Conservation (phyloP, 352 stramenopile species). For the Pythium rhizo-oryzae region DNA sequence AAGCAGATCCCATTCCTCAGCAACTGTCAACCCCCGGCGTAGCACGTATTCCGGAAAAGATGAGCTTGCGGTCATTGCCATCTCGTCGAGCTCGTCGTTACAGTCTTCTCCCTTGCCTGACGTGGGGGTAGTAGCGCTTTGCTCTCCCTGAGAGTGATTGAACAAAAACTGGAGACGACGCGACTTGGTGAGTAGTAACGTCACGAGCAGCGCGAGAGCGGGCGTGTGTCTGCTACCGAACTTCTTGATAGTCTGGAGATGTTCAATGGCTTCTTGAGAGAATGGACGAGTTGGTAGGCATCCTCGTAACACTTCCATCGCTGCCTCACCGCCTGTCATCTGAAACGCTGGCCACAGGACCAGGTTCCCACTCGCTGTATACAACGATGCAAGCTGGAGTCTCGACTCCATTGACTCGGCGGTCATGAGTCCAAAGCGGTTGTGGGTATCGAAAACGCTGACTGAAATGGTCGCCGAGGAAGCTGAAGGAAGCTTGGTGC, state of each 20-base stretch:
- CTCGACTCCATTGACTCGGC: slow-evolving; percentile 24
- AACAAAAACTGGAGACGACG: slow-evolving; percentile 42
- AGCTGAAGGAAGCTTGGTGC: slow-evolving; percentile 14
- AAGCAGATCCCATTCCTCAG: slow-evolving; percentile 19
- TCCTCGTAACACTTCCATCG: slow-evolving; percentile 22
- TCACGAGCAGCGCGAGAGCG: slow-evolving; percentile 1
- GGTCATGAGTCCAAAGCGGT: slow-evolving; percentile 16
- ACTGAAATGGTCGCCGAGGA: slow-evolving; percentile 13
- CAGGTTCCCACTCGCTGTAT: slow-evolving; percentile 9
- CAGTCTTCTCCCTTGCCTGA: not conserved
- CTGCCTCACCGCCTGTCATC: slow-evolving; percentile 31
- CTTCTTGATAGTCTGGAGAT: slow-evolving; percentile 16
- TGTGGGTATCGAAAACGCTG: slow-evolving; percentile 18
- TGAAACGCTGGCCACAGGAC: slow-evolving; percentile 12
- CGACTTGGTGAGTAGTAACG: slow-evolving; percentile 18
- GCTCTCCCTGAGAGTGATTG: not conserved
- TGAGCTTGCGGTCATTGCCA: slow-evolving; percentile 1
- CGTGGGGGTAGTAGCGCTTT: not conserved
- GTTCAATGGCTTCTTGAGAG: slow-evolving; percentile 8
- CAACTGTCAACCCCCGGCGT: slow-evolving; percentile 8
- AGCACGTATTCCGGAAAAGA: slow-evolving; percentile 1
- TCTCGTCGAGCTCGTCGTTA: slow-evolving; percentile 29
- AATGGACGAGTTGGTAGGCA: slow-evolving; percentile 23
- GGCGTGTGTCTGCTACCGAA: slow-evolving; percentile 15
- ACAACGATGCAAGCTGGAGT: slow-evolving; percentile 24